These are phyloP conservation scores for Rhodotorula glutinis DNA, from an alignment of 1,284 basidiomycete genomes.

Conservation along the genomic window DNA sequence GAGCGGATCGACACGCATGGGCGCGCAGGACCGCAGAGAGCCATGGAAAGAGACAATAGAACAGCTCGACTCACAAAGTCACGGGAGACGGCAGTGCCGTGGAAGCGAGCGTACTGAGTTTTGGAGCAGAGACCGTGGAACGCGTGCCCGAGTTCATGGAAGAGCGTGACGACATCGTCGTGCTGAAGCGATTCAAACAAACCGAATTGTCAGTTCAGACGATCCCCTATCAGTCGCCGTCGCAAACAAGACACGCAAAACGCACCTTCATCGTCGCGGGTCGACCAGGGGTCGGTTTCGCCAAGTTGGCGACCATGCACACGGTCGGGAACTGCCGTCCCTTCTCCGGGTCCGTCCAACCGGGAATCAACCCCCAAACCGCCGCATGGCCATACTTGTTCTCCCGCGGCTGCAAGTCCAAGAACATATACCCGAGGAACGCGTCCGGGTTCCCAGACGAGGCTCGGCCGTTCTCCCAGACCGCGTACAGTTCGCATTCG, in stretches of 20 bases:
- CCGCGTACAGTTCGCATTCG: slow-evolving; percentile 72
- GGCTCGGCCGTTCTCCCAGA: slow-evolving; percentile 63
- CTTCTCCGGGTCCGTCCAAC: slow-evolving; percentile 44
- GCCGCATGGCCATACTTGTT: slow-evolving; percentile 78
- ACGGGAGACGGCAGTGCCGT: slow-evolving; percentile 64
- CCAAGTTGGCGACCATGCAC: slow-evolving; percentile 77
- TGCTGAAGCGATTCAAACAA: too few relatives aligned
- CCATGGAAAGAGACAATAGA: neutral
- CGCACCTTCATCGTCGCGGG: slow-evolving; percentile 66
- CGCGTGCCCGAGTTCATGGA: slow-evolving; percentile 77
- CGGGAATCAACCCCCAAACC: slow-evolving; percentile 63
- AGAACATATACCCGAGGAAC: slow-evolving; percentile 69
- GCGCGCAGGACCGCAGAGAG: too few relatives aligned
- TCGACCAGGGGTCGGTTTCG: slow-evolving; percentile 71
- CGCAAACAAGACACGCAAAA: too few relatives aligned
- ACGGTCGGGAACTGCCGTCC: slow-evolving; percentile 62
- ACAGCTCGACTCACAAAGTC: slow-evolving; percentile 60
- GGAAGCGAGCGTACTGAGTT: slow-evolving; percentile 71
- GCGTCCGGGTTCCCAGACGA: neutral
- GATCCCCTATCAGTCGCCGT: too few relatives aligned
- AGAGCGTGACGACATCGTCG: slow-evolving; percentile 44
- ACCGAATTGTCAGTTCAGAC: too few relatives aligned
- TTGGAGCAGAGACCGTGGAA: slow-evolving; percentile 61
- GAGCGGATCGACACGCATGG: too few relatives aligned
- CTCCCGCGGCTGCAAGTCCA: slow-evolving; percentile 75